Evolutionary conservation across 225 moss, liverwort and hornwort genomes (phyloP).

Genomic region (Takakia lepidozioides): DNA sequence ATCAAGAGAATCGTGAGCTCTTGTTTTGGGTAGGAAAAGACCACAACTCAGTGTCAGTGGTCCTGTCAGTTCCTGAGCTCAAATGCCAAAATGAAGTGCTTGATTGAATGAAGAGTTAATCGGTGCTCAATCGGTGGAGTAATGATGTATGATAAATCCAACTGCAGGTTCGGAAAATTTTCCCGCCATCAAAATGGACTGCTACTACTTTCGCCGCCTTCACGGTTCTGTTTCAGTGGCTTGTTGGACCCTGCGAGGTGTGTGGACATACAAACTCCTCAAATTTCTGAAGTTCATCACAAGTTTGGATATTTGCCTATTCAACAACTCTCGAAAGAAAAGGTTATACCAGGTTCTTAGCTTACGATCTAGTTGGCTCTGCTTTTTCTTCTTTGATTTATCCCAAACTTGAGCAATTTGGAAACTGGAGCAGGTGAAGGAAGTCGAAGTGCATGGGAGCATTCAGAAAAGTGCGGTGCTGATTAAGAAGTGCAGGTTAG

Average conservation of each 20-base stretch:
- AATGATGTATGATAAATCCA: not conserved
- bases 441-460: constrained; percentile 68
- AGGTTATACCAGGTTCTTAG: not conserved
- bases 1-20: not conserved
- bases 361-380: not conserved
- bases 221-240: constrained; percentile 57
- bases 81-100: no score
- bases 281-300: not conserved
- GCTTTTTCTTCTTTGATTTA: not conserved
- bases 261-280: not conserved
- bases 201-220: constrained; percentile 57
- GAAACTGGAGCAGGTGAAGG: constrained; percentile 57
- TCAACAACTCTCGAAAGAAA: not conserved
- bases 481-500: constrained; percentile 86
- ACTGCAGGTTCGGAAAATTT: constrained; percentile 49
- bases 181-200: constrained; percentile 64
- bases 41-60: no score
- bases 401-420: not conserved
- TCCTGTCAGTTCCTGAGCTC: no score
- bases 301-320: not conserved
- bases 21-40: no score
- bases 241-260: constrained; percentile 93
- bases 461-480: constrained; percentile 78
- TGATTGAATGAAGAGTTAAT: no score
- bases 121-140: no score